These are phyloP conservation scores for Podaxis rugospora DNA, from an alignment of 768 basidiomycete species.

Conservation along the genomic window DNA sequence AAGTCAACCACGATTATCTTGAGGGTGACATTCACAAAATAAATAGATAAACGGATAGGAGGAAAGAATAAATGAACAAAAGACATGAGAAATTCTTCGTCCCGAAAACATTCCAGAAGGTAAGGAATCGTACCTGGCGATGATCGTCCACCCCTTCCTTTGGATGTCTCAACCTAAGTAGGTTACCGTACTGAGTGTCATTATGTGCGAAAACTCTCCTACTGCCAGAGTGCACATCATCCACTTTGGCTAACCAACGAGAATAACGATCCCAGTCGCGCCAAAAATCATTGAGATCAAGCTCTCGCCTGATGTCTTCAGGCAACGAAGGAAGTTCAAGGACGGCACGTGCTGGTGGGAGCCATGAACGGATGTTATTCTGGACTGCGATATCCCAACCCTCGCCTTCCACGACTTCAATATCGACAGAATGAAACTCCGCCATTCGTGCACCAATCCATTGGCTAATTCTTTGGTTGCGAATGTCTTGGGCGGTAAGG, in stretches of 20 bases:
- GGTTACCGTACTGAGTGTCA: slow-evolving; percentile 94
- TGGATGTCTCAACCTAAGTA: slow-evolving; percentile 63
- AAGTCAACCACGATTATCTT: slow-evolving; percentile 96
- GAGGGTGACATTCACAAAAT: slow-evolving; percentile 3
- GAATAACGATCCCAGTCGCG: slow-evolving; percentile 66
- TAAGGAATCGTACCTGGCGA: slow-evolving; percentile 53
- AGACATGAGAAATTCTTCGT: not conserved
- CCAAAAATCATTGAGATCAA: slow-evolving; percentile 64
- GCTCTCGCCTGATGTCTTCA: slow-evolving; percentile 38
- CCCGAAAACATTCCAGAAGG: not conserved
- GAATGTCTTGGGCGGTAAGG: slow-evolving; percentile 71
- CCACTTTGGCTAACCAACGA: slow-evolving; percentile 60
- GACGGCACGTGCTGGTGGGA: slow-evolving; percentile 68
- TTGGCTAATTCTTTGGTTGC: slow-evolving; percentile 68
- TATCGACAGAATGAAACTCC: slow-evolving; percentile 90
- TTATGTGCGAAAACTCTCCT: slow-evolving; percentile 85
- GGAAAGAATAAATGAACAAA: slow-evolving; percentile 9
- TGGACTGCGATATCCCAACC: slow-evolving; percentile 56
- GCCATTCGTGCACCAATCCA: slow-evolving; percentile 96
- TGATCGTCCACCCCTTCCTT: slow-evolving; percentile 64
- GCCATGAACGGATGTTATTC: slow-evolving; percentile 70
- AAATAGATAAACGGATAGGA: not conserved
- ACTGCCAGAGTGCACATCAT: slow-evolving; percentile 55
- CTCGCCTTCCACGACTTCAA: slow-evolving; percentile 56
- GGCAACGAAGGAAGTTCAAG: slow-evolving; percentile 54